Conservation (phyloP, 257 asterid species). For the Solanum habrochaites region DNA sequence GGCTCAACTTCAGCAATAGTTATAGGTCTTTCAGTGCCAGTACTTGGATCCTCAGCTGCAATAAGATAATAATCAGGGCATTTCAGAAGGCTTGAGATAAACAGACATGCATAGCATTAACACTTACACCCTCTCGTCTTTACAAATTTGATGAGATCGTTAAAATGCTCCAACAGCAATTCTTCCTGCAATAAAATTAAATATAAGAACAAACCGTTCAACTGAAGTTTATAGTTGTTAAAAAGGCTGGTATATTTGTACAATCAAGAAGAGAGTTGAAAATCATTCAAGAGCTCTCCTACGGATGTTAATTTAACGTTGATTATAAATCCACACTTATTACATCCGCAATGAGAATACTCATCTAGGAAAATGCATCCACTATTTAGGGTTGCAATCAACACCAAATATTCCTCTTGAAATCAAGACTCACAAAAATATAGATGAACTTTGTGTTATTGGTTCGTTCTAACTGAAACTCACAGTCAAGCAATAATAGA, state of each 20-base stretch:
- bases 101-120: neutral
- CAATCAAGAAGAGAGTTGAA: neutral
- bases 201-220: neutral
- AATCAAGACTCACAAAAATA: neutral
- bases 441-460: neutral
- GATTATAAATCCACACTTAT: neutral
- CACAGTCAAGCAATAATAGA: neutral
- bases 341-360: neutral
- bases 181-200: conserved; percentile 59
- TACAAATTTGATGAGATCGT: conserved; percentile 78
- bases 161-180: conserved; percentile 75
- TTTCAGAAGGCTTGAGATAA: neutral
- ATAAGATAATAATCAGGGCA: conserved; percentile 4
- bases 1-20: conserved; percentile 75
- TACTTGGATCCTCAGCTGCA: conserved; percentile 68
- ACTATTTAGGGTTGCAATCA: neutral
- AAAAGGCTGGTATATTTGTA: neutral
- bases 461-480: neutral
- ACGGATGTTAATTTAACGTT: too few relatives aligned
- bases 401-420: neutral
- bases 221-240: neutral
- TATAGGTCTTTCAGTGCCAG: conserved; percentile 49
- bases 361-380: neutral
- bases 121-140: conserved; percentile 82
- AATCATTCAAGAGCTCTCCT: neutral